phyloP scores from a whole-genome alignment of 139 green algal species.

The Coelastrella sp. region DNA sequence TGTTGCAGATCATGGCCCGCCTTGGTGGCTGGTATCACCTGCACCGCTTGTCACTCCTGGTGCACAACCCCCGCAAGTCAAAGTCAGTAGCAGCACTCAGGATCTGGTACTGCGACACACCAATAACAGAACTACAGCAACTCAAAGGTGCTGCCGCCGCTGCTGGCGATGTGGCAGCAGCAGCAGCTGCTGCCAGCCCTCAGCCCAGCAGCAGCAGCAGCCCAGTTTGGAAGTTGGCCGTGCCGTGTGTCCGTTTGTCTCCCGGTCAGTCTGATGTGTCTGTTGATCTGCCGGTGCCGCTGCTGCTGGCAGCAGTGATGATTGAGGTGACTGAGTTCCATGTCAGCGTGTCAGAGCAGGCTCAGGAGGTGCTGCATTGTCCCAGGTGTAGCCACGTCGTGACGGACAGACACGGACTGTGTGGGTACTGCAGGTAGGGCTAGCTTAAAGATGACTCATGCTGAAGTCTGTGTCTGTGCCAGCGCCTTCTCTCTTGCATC shows the following conservation, averaged over 20 bases:
- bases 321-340: conserved; percentile 36
- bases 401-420: conserved; percentile 35
- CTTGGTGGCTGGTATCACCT: conserved; percentile 30
- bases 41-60: background rate
- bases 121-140: conserved; percentile 37
- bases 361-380: conserved; percentile 44
- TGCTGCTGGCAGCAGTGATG: conserved; percentile 12
- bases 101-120: conserved; percentile 34
- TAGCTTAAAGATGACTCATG: background rate
- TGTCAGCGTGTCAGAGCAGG: background rate
- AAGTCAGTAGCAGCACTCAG: background rate
- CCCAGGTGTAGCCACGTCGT: conserved; percentile 46
- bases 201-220: conserved; percentile 3
- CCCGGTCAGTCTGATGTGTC: conserved; percentile 21
- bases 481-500: too few species aligned
- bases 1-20: conserved; percentile 29
- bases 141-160: conserved; percentile 13
- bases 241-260: background rate
- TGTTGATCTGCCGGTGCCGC: conserved; percentile 13
- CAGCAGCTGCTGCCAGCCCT: background rate
- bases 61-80: background rate
- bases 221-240: conserved; percentile 11
- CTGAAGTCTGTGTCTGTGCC: background rate
- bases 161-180: background rate
- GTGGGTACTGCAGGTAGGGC: conserved; percentile 43